Conservation (phyloP, 352 stramenopile genomes). For the Thraustochytrium sp. region DNA sequence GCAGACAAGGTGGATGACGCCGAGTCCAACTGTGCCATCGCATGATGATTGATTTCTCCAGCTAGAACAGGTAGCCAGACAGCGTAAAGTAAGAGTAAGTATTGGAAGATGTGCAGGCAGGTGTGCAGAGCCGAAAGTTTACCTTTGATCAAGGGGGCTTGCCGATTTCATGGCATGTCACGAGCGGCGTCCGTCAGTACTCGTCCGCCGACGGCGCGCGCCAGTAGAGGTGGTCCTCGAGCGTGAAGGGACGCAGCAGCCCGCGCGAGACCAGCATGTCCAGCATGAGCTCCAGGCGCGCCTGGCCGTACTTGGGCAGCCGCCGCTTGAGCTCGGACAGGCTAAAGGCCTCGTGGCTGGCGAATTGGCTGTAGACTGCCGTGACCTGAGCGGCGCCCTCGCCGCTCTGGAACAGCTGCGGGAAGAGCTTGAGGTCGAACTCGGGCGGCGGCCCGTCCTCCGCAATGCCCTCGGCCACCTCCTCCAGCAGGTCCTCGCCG, state of each 20-base stretch:
- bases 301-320: background rate
- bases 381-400: slow-evolving; percentile 34
- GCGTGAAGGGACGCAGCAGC: background rate
- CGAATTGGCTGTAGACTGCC: slow-evolving; percentile 30
- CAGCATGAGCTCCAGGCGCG: slow-evolving; percentile 32
- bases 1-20: background rate
- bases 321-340: background rate
- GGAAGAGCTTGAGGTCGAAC: slow-evolving; percentile 17
- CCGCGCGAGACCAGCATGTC: slow-evolving; percentile 21
- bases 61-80: background rate
- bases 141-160: no score
- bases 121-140: no score
- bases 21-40: background rate
- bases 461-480: background rate
- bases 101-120: no score
- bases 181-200: background rate
- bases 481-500: background rate
- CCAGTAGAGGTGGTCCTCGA: slow-evolving; percentile 5
- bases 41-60: background rate
- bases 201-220: background rate
- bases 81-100: no score
- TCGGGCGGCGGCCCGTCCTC: background rate
- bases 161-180: no score
- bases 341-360: background rate
- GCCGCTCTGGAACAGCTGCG: slow-evolving; percentile 12